Conservation (phyloP, 306 rosid genomes). For the Prunus fruticosa region DNA sequence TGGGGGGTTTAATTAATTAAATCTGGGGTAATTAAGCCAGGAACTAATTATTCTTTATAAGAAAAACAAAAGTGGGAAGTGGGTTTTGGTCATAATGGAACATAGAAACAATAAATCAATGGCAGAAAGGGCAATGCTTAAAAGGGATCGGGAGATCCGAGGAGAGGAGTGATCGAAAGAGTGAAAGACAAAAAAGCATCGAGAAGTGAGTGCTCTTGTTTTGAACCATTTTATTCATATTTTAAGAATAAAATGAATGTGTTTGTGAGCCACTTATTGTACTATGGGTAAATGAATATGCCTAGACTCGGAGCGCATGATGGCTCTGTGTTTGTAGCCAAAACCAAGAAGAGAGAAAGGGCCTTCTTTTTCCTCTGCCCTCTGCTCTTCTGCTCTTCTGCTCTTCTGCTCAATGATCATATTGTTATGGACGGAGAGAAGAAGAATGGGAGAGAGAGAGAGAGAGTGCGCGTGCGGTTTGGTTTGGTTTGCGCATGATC, state of each 20-base stretch:
- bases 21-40: too few relatives aligned
- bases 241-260: not conserved
- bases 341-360: not conserved
- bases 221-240: not conserved
- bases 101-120: constrained; percentile 31
- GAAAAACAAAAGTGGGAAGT: too few relatives aligned
- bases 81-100: not conserved
- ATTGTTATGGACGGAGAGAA: not conserved
- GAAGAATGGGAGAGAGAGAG: constrained; percentile 19
- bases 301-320: not conserved
- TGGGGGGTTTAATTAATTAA: too few relatives aligned
- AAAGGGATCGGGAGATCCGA: constrained; percentile 65
- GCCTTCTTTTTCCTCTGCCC: not conserved
- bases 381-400: not conserved
- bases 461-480: constrained; percentile 51
- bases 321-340: not conserved
- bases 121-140: constrained; percentile 35
- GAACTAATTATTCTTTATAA: too few relatives aligned
- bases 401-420: not conserved
- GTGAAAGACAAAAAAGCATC: constrained; percentile 37
- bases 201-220: constrained; percentile 18
- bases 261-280: not conserved
- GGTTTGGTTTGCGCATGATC: constrained; percentile 58
- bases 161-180: constrained; percentile 21
- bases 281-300: too few relatives aligned